Percentiles rank a stretch among this genome's conserved stretches.
Evolutionary conservation across 2,329 filamentous ascomycete species (phyloP).

Genomic region (Leptographium galeiforme): DNA sequence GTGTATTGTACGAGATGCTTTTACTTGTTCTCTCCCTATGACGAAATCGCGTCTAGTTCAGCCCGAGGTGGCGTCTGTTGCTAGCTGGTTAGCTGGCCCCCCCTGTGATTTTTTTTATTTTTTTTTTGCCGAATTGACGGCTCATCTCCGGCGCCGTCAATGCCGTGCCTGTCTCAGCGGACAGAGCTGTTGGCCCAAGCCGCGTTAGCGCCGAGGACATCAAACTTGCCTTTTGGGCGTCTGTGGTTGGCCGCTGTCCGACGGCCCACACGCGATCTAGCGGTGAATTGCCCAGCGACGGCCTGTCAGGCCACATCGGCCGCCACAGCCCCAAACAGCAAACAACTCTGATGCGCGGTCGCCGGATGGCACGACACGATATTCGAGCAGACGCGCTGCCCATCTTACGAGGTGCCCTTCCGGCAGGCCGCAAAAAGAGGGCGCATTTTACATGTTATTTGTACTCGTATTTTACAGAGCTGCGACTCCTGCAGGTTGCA

Average conservation of each 20-base stretch:
- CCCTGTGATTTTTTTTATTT: background rate
- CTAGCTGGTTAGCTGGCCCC: background rate
- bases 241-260: background rate
- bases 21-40: too few relatives aligned
- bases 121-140: background rate
- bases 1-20: too few relatives aligned
- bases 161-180: conserved; percentile 1
- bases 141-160: conserved; percentile 1
- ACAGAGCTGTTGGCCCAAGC: too few relatives aligned
- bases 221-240: too few relatives aligned
- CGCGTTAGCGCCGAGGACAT: too few relatives aligned
- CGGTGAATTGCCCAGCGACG: background rate
- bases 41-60: background rate
- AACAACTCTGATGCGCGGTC: too few relatives aligned
- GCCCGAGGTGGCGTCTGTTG: background rate
- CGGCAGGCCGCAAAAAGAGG: background rate
- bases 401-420: background rate
- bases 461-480: too few relatives aligned
- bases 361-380: too few relatives aligned
- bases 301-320: background rate
- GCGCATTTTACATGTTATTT: too few relatives aligned
- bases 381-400: background rate
- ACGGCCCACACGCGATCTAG: background rate
- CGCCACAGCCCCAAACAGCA: too few relatives aligned
- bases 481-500: too few relatives aligned